Base-by-base conservation (phyloP, 2,329 filamentous ascomycete species). In the Colletotrichum euphorbiae region DNA sequence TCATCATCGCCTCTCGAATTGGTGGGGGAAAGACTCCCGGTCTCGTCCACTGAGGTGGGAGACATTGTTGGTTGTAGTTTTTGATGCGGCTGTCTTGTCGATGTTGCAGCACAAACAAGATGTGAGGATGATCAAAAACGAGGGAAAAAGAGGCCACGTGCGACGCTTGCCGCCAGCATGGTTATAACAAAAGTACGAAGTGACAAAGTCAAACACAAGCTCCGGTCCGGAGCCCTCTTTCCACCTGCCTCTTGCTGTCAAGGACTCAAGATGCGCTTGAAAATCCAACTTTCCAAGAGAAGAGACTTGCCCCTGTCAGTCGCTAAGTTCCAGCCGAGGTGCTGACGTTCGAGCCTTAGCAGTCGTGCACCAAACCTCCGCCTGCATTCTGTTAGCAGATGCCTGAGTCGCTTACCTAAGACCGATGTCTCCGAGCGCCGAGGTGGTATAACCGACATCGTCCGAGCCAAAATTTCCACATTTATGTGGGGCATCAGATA, bases 1-100 rank as follows among this genome's bases (percentile, higher is more conserved):
- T 76, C 71, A 15, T 74, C 73, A 42, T 71, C 69, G 9, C 36
- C 24, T n/a, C 65, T 69, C 21, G 69, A 71, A 51, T 71, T 67
- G 61, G 67, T 55, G 50, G 56, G 67, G 33, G 67, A 69, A 6
- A 70, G 48, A 58, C 69, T 70, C 54, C 52, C 57, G 36, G 40
- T 48, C 15, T 78, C 71, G 64, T 77, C 75, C n/a, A 74, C 77
- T 17, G 64, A 75, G 13, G 73, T 56, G 40, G 51, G 60, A 33
- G 63, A 71, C 71, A 60, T 63, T 46, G 60, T n/a, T 24, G 57
- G 51, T 43, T 46, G 65, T 38, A 55, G 61, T 59, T 54, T 42
- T 21, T 33, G n/a, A 38, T 36, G 45, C 51, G 45, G 51, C 36
- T 31, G 17, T 51, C 24, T 28, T n/a, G 17, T 42, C 52, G 33